Evolutionary conservation across 768 basidiomycete genomes (phyloP).

Genomic region (Leucocoprinus sp.): DNA sequence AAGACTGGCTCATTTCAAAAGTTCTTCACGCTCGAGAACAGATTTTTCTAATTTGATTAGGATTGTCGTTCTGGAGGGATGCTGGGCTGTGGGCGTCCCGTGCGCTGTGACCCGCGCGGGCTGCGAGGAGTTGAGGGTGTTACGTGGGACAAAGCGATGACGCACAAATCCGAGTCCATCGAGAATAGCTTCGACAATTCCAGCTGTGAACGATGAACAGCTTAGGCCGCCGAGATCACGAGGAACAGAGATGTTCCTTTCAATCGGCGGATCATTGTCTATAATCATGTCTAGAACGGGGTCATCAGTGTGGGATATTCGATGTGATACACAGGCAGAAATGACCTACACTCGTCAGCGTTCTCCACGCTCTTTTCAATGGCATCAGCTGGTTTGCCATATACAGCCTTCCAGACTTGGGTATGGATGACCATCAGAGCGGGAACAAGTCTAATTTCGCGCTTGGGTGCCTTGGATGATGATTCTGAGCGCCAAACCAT

Average conservation of each 20-base stretch:
- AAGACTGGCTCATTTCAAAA: slow-evolving; percentile 44
- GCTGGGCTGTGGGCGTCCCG: slow-evolving; percentile 74
- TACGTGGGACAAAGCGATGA: slow-evolving; percentile 15
- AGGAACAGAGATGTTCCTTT: slow-evolving; percentile 88
- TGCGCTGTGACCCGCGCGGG: slow-evolving; percentile 97
- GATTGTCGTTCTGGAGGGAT: slow-evolving; percentile 86
- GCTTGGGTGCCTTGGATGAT: slow-evolving; percentile 81
- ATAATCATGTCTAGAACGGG: slow-evolving; percentile 82
- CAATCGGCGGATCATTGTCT: slow-evolving; percentile 90
- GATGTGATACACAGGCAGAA: not conserved
- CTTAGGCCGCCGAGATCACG: slow-evolving; percentile 89
- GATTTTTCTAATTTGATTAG: slow-evolving; percentile 93
- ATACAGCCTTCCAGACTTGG: slow-evolving; percentile 91
- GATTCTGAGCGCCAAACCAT: slow-evolving; percentile 75
- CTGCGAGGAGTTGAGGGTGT: slow-evolving; percentile 31
- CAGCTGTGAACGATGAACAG: slow-evolving; percentile 96
- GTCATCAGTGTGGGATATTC: slow-evolving; percentile 8
- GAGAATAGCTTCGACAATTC: slow-evolving; percentile 93
- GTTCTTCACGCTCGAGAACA: slow-evolving; percentile 89
- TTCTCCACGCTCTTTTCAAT: slow-evolving; percentile 96
- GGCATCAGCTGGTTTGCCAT: slow-evolving; percentile 88
- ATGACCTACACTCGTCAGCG: slow-evolving; percentile 80
- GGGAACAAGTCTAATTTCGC: slow-evolving; percentile 85
- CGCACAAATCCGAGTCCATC: slow-evolving; percentile 91
- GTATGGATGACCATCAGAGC: slow-evolving; percentile 92